A percentile compares a stretch with the other conserved stretches of the same genome.
Conservation (phyloP, 306 rosid genomes). For the Dryas octopetala region DNA sequence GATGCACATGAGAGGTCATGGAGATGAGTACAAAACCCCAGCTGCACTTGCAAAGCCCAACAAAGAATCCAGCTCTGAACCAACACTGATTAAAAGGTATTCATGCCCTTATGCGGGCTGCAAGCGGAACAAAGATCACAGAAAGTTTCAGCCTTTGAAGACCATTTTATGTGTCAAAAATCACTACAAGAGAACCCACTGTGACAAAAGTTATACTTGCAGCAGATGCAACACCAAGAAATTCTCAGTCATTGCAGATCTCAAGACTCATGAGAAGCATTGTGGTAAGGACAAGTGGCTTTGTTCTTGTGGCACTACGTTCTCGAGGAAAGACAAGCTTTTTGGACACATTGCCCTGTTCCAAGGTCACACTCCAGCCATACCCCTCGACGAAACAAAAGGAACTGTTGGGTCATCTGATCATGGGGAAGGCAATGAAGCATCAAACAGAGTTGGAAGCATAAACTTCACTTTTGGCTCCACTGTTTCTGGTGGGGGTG, state of each 20-base stretch:
- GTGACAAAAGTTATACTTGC: conserved; percentile 95
- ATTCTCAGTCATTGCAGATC: conserved; percentile 96
- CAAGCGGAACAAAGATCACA: conserved; percentile 96
- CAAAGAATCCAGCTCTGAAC: conserved; percentile 64
- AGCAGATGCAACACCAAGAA: conserved; percentile 93
- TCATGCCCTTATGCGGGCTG: conserved; percentile 92
- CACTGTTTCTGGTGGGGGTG: conserved; percentile 41
- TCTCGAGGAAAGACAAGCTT: conserved; percentile 99
- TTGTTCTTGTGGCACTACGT: conserved; percentile 99
- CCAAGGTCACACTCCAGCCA: conserved; percentile 98
- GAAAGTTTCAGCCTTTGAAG: conserved; percentile 90
- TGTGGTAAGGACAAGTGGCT: conserved; percentile 99
- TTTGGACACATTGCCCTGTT: conserved; percentile 96
- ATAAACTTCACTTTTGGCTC: conserved; percentile 62
- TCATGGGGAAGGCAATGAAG: conserved; percentile 45
- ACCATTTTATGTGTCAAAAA: conserved; percentile 96
- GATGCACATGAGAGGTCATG: conserved; percentile 99
- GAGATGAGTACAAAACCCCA: conserved; percentile 92
- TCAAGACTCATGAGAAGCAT: conserved; percentile 97
- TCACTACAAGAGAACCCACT: conserved; percentile 98
- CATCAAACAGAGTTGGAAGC: conserved; percentile 38
- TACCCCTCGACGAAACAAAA: conserved; percentile 71
- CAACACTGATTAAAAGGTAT: conserved; percentile 79
- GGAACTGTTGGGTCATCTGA: conserved; percentile 39
- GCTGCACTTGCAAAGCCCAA: conserved; percentile 97